phyloP scores from a whole-genome alignment of 1,284 basidiomycete genomes.

The Cystobasidium pallidum region DNA sequence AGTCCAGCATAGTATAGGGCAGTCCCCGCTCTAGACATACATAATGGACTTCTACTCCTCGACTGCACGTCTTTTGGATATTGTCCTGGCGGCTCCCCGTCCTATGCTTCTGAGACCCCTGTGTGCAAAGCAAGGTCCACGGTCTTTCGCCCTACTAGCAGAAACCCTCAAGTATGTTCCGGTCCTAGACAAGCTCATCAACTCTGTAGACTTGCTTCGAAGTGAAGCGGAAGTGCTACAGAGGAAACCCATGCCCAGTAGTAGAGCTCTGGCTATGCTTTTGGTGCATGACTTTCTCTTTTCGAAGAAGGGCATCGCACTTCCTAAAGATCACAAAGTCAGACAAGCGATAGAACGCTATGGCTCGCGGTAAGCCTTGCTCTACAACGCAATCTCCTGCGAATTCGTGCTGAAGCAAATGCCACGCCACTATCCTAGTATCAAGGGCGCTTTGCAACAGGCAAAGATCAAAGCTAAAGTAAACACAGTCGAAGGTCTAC shows the following conservation, averaged over 20 bases:
- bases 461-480: constrained; percentile 50
- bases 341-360: constrained; percentile 53
- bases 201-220: constrained; percentile 29
- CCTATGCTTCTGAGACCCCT: constrained; percentile 10
- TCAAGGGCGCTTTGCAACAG: constrained; percentile 51
- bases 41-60: constrained; percentile 42
- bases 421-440: constrained; percentile 23
- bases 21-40: not conserved
- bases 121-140: constrained; percentile 25
- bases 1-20: not conserved
- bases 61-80: constrained; percentile 36
- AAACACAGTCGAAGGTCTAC: constrained; percentile 49
- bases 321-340: constrained; percentile 54
- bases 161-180: constrained; percentile 43
- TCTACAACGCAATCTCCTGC: not conserved
- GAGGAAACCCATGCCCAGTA: constrained; percentile 22
- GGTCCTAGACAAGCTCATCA: constrained; percentile 29
- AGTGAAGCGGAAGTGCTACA: constrained; percentile 29
- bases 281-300: constrained; percentile 84
- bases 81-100: not conserved
- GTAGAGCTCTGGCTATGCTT: constrained; percentile 32
- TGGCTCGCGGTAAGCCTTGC: constrained; percentile 48
- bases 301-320: constrained; percentile 62
- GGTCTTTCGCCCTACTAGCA: constrained; percentile 34
- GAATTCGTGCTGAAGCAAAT: not conserved